Percentiles rank a stretch among this genome's conserved stretches.
Conservation (phyloP, 2,329 filamentous ascomycete genomes). For the Arthrobotrys entomopaga region DNA sequence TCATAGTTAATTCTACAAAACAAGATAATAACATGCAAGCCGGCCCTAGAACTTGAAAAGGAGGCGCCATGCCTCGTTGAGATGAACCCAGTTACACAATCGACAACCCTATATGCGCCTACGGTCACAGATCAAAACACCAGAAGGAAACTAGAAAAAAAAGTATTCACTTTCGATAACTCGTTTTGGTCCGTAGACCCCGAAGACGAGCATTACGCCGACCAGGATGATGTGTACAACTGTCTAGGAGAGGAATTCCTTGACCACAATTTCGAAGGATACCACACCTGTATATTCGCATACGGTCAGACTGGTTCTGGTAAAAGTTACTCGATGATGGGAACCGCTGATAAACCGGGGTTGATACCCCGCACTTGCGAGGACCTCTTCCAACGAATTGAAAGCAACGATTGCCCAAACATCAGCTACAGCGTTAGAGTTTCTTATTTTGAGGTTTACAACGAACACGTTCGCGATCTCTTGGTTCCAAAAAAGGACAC, state of each 20-base stretch:
- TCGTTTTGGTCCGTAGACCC: conserved; percentile 96
- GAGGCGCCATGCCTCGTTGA: conserved; percentile 84
- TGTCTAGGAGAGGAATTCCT: conserved; percentile 94
- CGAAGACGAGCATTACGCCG: conserved; percentile 83
- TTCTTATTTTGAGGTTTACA: conserved; percentile 99
- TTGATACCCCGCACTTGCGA: conserved; percentile 95
- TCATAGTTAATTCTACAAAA: too few species aligned
- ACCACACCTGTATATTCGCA: conserved; percentile 98
- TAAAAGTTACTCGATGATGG: conserved; percentile 99
- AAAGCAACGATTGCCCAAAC: conserved; percentile 83
- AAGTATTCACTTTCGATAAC: conserved; percentile 93
- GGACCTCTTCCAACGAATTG: conserved; percentile 93
- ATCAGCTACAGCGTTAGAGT: conserved; percentile 97
- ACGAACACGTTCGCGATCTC: conserved; percentile 96
- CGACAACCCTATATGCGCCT: conserved; percentile 81
- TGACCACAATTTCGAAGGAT: conserved; percentile 99
- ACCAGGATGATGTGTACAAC: conserved; percentile 93
- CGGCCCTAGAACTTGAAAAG: conserved; percentile 76
- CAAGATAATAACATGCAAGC: too few species aligned
- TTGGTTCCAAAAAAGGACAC: conserved; percentile 81
- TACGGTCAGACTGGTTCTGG: conserved; percentile 98
- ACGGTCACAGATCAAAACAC: conserved; percentile 67
- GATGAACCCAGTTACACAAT: conserved; percentile 89
- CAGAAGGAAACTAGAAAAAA: conserved; percentile 83
- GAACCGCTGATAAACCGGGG: conserved; percentile 81